Base-by-base conservation (phyloP, 2,329 filamentous ascomycete species). In the Verticillium nubilum region DNA sequence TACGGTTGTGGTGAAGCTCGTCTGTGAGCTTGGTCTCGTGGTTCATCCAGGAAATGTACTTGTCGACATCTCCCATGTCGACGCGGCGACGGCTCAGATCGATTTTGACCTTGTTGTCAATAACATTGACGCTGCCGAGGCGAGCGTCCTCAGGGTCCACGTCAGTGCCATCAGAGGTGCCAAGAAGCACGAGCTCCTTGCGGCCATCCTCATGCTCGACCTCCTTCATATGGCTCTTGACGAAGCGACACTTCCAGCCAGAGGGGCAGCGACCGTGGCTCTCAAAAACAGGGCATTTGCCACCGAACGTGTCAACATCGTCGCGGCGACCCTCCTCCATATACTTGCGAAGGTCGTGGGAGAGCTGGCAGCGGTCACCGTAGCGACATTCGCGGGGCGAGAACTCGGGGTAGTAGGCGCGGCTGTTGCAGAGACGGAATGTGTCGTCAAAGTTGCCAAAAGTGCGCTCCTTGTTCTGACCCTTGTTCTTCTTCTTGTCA, bases 221-320 rank as follows among this genome's bases (percentile, higher is more conserved):
- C 74, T 98, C 94, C 63, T 87, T 82, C 67, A 92, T 95, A 74
- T 99, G 95, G 63, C 91, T 96, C 63, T 84, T 84, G 33, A 91
- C 89, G 69, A 97, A 96, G 25, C 94, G 89, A 72, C 95, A 99
- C 72, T 94, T 96, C 93, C 94, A 99, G 5, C 95, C 95, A 15
- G 89, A 85, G 55, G 85, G 82, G 68, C 95, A 99, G 62, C 81
- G 85, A 13, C 93, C 93, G 64, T 88, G 85, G 17, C 80, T 79
- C 65, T 91, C 87, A 73, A 86, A 97, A 9, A 96, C 83, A 0
- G 93, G 94, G 69, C 95, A 99, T 62, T 88, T 80, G 6, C 91
- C 89, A 50, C 80, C 82, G 67, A 96, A 89, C 0, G 89, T 91
- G 5, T 83, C 82, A 42, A 97, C 80, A 69, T 98, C 91, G 61